These are phyloP conservation scores for Phytophthora litchii DNA, from an alignment of 352 stramenopile species.

Conservation along the genomic window DNA sequence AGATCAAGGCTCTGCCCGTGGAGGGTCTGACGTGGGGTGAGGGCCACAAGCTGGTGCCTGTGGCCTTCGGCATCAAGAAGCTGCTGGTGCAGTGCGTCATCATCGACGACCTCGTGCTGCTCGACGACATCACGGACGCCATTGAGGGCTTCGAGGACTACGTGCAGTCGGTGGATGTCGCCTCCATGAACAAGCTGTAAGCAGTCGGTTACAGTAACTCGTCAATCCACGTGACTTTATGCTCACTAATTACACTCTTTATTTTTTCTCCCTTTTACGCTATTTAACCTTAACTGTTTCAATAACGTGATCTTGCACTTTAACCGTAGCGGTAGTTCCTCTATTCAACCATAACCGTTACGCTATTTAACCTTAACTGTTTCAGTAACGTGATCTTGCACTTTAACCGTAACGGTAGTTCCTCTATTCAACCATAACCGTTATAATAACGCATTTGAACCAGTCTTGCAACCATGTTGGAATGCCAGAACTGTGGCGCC, in stretches of 20 bases:
- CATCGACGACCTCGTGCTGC: conserved; percentile 78
- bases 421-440: not conserved
- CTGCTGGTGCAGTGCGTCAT: conserved; percentile 84
- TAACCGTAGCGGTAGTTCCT: too few relatives aligned
- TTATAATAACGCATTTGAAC: conserved; percentile 15
- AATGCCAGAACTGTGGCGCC: conserved; percentile 80
- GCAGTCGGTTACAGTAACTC: conserved; percentile 3
- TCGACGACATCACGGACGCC: conserved; percentile 84
- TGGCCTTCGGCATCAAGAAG: conserved; percentile 90
- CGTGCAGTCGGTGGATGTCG: conserved; percentile 85
- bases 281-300: too few relatives aligned
- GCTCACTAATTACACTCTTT: too few relatives aligned
- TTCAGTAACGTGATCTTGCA: too few relatives aligned
- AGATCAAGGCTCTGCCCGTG: conserved; percentile 78
- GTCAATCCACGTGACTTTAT: conserved; percentile 1
- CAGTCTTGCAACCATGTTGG: conserved; percentile 50
- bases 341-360: too few relatives aligned
- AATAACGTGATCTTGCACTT: too few relatives aligned
- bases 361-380: too few relatives aligned
- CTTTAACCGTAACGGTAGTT: too few relatives aligned
- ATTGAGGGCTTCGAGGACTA: conserved; percentile 87
- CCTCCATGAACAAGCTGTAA: conserved; percentile 92
- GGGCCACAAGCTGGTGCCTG: conserved; percentile 82
- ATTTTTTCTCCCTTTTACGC: too few relatives aligned
- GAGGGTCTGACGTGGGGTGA: conserved; percentile 82